A percentile compares a stretch with the other conserved stretches of the same genome.
Evolutionary conservation across 2,329 filamentous ascomycete species (phyloP).

Genomic region (Graphilbum ipis-grandicollis): DNA sequence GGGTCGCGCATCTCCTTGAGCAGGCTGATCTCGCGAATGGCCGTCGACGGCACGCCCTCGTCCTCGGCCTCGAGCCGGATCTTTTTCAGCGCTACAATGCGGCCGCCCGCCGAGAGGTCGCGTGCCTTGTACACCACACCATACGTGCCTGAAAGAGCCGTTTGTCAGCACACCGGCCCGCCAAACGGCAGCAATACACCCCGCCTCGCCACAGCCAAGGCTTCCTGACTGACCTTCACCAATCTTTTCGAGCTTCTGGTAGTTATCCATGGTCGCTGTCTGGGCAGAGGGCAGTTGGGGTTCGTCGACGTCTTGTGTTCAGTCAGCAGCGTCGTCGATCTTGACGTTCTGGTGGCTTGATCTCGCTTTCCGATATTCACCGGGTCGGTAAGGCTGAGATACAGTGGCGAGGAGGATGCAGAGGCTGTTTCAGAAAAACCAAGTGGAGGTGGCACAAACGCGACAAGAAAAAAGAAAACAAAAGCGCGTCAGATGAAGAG

Average conservation of each 20-base stretch:
- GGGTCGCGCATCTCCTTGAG: conserved; percentile 85
- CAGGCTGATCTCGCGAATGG: conserved; percentile 79
- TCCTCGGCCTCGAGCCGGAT: conserved; percentile 84
- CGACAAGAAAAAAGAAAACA: too few relatives aligned
- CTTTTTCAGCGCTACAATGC: conserved; percentile 82
- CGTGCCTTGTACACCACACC: conserved; percentile 85
- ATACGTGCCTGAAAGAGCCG: conserved; percentile 80
- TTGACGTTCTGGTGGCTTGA: too few relatives aligned
- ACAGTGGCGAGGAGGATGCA: too few relatives aligned
- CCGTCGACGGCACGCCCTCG: conserved; percentile 76
- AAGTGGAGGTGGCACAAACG: too few relatives aligned
- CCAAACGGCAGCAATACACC: too few relatives aligned
- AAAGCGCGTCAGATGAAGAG: too few relatives aligned
- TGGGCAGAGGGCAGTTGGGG: background rate
- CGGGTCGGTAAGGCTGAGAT: too few relatives aligned
- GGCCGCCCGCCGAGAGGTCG: conserved; percentile 58
- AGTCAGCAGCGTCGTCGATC: too few relatives aligned
- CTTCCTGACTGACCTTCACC: conserved; percentile 57
- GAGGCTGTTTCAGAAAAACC: too few relatives aligned
- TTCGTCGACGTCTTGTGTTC: too few relatives aligned
- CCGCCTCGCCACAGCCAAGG: background rate
- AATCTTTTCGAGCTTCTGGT: conserved; percentile 85
- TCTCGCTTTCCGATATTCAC: too few relatives aligned
- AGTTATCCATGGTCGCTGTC: conserved; percentile 59
- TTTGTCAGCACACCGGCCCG: too few relatives aligned